phyloP scores from a whole-genome alignment of 140 eudicot species.

The Ambrosia hybrid region DNA sequence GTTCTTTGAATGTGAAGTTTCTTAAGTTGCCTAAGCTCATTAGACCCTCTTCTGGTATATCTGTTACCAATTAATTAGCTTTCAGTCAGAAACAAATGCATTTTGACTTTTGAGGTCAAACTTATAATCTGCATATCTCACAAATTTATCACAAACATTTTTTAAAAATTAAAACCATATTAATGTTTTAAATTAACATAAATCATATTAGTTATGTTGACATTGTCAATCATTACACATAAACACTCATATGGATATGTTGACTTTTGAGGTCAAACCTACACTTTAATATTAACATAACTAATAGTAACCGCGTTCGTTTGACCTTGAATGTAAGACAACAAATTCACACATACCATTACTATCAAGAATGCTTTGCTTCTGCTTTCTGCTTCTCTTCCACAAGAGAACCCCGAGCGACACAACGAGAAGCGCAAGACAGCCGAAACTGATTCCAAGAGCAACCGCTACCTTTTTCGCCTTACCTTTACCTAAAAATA shows the following conservation, averaged over 20 bases:
- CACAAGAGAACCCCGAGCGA: slow-evolving; percentile 50
- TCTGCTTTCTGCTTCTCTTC: slow-evolving; percentile 48
- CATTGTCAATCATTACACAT: background rate
- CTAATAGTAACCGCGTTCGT: background rate
- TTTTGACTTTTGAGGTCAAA: slow-evolving; percentile 24
- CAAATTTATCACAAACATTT: background rate
- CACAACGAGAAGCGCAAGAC: slow-evolving; percentile 42
- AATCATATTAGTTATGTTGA: background rate
- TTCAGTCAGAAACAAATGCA: background rate
- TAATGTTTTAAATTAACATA: background rate
- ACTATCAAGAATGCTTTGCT: slow-evolving; percentile 54
- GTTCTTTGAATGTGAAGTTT: slow-evolving; percentile 76
- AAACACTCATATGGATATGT: background rate
- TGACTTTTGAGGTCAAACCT: slow-evolving; percentile 14
- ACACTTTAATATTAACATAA: background rate
- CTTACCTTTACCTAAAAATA: slow-evolving; percentile 48
- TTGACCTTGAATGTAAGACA: slow-evolving; percentile 17
- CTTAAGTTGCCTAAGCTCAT: slow-evolving; percentile 68
- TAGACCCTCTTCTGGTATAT: slow-evolving; percentile 65
- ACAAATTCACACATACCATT: slow-evolving; percentile 42
- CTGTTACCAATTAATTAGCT: slow-evolving; percentile 31
- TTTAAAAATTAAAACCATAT: background rate
- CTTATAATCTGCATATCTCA: background rate
- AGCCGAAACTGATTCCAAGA: slow-evolving; percentile 70
- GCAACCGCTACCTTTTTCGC: slow-evolving; percentile 75